Base-by-base conservation (phyloP, 1,139 yeast genomes). In the Kurtzmaniella quercitrusa region DNA sequence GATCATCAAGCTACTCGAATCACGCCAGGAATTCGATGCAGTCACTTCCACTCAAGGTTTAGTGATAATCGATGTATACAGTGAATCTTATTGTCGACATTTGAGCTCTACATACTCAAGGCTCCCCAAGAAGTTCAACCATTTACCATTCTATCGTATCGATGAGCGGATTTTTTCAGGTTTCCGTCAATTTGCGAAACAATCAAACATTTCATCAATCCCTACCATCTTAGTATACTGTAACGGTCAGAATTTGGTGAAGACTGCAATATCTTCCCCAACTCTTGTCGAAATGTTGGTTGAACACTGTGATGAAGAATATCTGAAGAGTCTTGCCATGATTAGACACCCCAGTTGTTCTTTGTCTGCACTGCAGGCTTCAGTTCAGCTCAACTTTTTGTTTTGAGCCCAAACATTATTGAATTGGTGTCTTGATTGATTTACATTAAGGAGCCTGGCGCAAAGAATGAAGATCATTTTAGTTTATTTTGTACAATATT, bases 221-320 rank as follows among this genome's bases (percentile, higher is more conserved):
- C 44, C 44, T 11, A 42, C 44, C 15, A 25, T 42, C n/a, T 37
- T 42, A 16, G 44, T 42, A 21, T 42, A 38, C 33, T 36, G 19
- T 10, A 36, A 39, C 16, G 44, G 44, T 12, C 41, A 39, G 16
- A 39, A 21, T 27, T 33, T 42, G 27, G 44, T 42, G 19, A 42
- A 42, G 39, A 42, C 41, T 12, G 36, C 34, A 3, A 39, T 42
- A 9, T 38, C 37, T 19, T 36, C 41, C n/a, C 44, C 44, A 3
- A 10, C 14, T 3, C 25, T 42, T 17, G 44, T 39, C 6, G 40
- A 39, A 34, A 29, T 42, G 27, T 37, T 42, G 33, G 40, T 42
- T 10, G 44, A 42, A 25, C 44, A 42, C 21, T 42, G 44, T 27
- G 25, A 36, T 25, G 44, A 42, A 15, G 44, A 42, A 19, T 42